These are phyloP conservation scores for Globisporangium acanthophoron DNA, from an alignment of 352 stramenopile species.

Conservation along the genomic window DNA sequence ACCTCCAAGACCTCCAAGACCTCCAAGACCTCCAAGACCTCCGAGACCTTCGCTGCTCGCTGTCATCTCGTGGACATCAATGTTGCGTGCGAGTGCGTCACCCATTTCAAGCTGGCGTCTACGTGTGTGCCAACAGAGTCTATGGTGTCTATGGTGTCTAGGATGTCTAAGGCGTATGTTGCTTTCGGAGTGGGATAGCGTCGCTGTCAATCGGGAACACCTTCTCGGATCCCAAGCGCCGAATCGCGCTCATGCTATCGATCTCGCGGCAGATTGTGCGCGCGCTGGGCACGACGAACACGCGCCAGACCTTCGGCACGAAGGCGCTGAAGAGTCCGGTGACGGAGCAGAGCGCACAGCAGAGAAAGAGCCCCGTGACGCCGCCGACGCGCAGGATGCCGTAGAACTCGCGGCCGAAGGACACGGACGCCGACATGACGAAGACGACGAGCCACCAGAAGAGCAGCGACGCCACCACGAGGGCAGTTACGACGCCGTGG, in stretches of 20 bases:
- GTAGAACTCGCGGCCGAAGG: conserved; percentile 62
- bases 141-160: background rate
- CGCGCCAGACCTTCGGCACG: conserved; percentile 21
- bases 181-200: background rate
- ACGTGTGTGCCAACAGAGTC: background rate
- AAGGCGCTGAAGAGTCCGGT: conserved; percentile 27
- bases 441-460: conserved; percentile 46
- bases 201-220: conserved; percentile 38
- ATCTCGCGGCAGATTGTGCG: conserved; percentile 47
- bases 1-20: too few species aligned
- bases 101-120: background rate
- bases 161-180: background rate
- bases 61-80: too few species aligned
- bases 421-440: conserved; percentile 39
- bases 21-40: too few species aligned
- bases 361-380: conserved; percentile 32
- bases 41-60: too few species aligned
- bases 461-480: conserved; percentile 31
- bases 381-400: conserved; percentile 37
- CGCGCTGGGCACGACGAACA: conserved; percentile 32
- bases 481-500: conserved; percentile 18
- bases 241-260: conserved; percentile 24
- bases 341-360: conserved; percentile 27
- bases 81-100: too few species aligned
- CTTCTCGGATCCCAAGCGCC: conserved; percentile 23